phyloP scores from a whole-genome alignment of 345 rosid genomes.

The Syzygium aromaticum region DNA sequence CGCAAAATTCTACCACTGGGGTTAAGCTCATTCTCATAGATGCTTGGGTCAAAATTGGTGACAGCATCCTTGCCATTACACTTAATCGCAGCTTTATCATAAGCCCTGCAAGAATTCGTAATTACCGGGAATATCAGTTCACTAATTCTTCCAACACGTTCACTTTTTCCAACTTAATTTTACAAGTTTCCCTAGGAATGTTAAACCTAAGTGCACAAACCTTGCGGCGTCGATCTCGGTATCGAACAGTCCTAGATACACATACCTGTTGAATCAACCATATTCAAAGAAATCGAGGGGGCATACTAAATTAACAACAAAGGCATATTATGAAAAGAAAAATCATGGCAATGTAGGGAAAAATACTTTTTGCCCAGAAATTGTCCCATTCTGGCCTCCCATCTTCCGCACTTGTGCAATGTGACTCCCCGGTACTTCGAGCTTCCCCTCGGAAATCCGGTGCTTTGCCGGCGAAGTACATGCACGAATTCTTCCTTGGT shows the following conservation, averaged over 20 bases:
- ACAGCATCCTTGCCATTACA: conserved; percentile 94
- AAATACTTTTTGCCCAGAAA: conserved; percentile 80
- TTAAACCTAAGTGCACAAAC: conserved; percentile 13
- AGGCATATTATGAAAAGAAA: not conserved
- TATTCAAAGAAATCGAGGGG: not conserved
- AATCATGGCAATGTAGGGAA: not conserved
- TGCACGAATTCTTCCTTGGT: conserved; percentile 96
- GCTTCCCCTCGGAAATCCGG: conserved; percentile 93
- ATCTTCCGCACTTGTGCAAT: conserved; percentile 96
- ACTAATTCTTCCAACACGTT: not conserved
- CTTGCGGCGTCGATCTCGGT: conserved; percentile 94
- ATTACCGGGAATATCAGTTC: not conserved
- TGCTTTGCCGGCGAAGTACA: conserved; percentile 90
- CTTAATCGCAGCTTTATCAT: conserved; percentile 82
- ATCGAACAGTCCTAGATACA: conserved; percentile 88
- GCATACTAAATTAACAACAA: not conserved
- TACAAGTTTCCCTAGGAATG: not conserved
- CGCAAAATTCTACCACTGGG: conserved; percentile 25
- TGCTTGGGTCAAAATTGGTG: conserved; percentile 82
- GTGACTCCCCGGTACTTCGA: conserved; percentile 97
- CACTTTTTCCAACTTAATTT: not conserved
- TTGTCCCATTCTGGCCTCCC: conserved; percentile 99
- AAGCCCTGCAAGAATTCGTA: conserved; percentile 11
- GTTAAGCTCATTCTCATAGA: conserved; percentile 56
- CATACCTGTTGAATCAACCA: conserved; percentile 43